Conservation (phyloP, 2,329 filamentous ascomycete species). For the Diaporthe sp. region DNA sequence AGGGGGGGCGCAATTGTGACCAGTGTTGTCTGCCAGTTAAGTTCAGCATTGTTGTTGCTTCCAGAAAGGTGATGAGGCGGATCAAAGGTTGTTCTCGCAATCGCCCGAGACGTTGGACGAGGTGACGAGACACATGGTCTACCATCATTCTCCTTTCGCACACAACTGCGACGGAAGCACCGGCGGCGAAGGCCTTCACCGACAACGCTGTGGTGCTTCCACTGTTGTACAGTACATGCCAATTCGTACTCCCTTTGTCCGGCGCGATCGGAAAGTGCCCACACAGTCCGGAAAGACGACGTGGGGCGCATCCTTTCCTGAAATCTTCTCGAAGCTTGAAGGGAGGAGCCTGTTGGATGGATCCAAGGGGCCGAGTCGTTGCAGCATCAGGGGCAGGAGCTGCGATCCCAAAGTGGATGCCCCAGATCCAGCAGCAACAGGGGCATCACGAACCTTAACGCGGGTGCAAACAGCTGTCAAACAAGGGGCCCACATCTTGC, state of each 20-base stretch:
- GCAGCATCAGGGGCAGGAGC: slow-evolving; percentile 32
- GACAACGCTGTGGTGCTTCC: slow-evolving; percentile 15
- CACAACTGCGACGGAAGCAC: slow-evolving; percentile 6
- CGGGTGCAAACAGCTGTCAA: slow-evolving; percentile 42
- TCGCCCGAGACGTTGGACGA: neutral
- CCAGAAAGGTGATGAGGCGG: neutral
- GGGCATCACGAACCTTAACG: slow-evolving; percentile 33
- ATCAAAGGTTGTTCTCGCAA: neutral
- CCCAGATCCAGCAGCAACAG: slow-evolving; percentile 29
- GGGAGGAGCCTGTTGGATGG: slow-evolving; percentile 23
- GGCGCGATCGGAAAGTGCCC: slow-evolving; percentile 35
- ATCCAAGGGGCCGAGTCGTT: slow-evolving; percentile 31
- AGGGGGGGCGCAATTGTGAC: neutral
- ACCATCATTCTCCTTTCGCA: neutral
- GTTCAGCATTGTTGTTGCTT: neutral
- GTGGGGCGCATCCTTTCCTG: slow-evolving; percentile 40
- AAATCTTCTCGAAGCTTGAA: slow-evolving; percentile 42
- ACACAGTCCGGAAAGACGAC: slow-evolving; percentile 36
- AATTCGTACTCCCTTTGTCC: slow-evolving; percentile 20
- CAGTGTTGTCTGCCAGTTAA: neutral
- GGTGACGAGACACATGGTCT: neutral
- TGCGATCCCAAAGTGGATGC: slow-evolving; percentile 34
- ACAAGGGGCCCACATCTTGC: slow-evolving; percentile 33
- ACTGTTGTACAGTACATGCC: neutral
- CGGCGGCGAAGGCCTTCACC: slow-evolving; percentile 26